Base-by-base conservation (phyloP, 2,329 filamentous ascomycete species). In the Verticillium nonalfalfae region DNA sequence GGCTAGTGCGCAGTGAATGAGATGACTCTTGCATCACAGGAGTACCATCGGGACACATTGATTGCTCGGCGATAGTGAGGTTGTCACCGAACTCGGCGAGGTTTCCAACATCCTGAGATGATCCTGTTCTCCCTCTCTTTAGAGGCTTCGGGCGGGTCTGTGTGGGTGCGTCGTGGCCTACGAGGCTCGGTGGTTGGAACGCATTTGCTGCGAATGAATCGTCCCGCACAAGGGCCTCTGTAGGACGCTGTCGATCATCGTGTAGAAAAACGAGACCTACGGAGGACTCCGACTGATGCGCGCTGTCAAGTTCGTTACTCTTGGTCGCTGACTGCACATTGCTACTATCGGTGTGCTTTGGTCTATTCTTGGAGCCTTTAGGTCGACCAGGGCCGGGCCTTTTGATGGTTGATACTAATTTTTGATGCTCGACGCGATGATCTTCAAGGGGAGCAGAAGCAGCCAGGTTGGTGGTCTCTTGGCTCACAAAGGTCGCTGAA, bases 331-430 rank as follows among this genome's bases (percentile, higher is more conserved):
- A 9, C 7, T 1, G 3, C 15, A n/a, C 52, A 13, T 11, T 34
- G 6, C 31, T 45, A 9, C 15, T 35, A 9, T 40, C 21, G 14
- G 38, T 4, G 3, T 11, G 26, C n/a, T 50, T 39, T 26, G 57
- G 18, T 18, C 18, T 40, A 13, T 50, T 71, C 64, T 61, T 73
- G 14, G 79, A 79, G 0, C 79, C 79, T 61, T 79, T 83, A 1
- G 81, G 76, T 45, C 79, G 73, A 9, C 76, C 74, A 62, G 70
- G 70, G 14, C 26, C 34, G 18, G 18, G 6, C 45, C 45, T 52
- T 26, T 18, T 52, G 45, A 18, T 52, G 18, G 9, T 21, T 52
- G 18, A 31, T 5, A 31, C 18, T 5, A 9, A 52, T 52, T n/a
- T 26, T 13, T 26, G 45, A 26, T 7, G 9, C 18, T 52, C 45